These are phyloP conservation scores for Trametes coccinea DNA, from an alignment of 768 basidiomycete species.

Conservation along the genomic window DNA sequence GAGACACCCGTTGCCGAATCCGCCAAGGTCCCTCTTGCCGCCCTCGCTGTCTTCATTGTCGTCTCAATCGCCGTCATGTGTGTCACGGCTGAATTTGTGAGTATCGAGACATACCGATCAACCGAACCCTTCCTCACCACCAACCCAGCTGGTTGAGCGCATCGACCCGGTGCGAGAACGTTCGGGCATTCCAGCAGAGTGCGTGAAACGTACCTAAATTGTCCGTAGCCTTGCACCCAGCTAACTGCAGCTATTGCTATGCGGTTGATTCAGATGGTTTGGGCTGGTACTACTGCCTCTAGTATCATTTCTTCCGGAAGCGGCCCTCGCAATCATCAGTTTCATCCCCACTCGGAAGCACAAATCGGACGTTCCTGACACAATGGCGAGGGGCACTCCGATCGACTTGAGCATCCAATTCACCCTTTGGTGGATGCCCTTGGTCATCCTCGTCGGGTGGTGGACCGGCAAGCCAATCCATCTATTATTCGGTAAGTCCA, in stretches of 20 bases:
- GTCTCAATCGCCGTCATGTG: slow-evolving; percentile 62
- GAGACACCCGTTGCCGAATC: slow-evolving; percentile 41
- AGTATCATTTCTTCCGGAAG: slow-evolving; percentile 73
- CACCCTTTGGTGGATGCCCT: slow-evolving; percentile 75
- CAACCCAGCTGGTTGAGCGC: slow-evolving; percentile 57
- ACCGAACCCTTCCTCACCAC: not conserved
- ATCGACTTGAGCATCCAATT: slow-evolving; percentile 82
- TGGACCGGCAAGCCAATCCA: slow-evolving; percentile 59
- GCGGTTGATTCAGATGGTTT: slow-evolving; percentile 53
- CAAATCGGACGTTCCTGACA: slow-evolving; percentile 22
- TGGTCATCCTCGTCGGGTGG: slow-evolving; percentile 69
- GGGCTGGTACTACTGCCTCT: slow-evolving; percentile 71
- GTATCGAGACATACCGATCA: slow-evolving; percentile 12
- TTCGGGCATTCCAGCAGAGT: slow-evolving; percentile 54
- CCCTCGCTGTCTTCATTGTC: slow-evolving; percentile 52
- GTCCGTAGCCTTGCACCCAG: not conserved
- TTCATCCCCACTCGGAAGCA: slow-evolving; percentile 50
- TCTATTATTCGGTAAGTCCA: slow-evolving; percentile 61
- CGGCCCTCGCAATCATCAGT: slow-evolving; percentile 54
- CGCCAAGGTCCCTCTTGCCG: slow-evolving; percentile 36
- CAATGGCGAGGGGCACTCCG: slow-evolving; percentile 59
- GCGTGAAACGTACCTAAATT: slow-evolving; percentile 18
- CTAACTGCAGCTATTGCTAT: not conserved
- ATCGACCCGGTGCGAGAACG: slow-evolving; percentile 53
- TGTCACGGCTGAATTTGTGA: slow-evolving; percentile 70